Base-by-base conservation (phyloP, 2,329 filamentous ascomycete species). In the Ceratocystis destructans region DNA sequence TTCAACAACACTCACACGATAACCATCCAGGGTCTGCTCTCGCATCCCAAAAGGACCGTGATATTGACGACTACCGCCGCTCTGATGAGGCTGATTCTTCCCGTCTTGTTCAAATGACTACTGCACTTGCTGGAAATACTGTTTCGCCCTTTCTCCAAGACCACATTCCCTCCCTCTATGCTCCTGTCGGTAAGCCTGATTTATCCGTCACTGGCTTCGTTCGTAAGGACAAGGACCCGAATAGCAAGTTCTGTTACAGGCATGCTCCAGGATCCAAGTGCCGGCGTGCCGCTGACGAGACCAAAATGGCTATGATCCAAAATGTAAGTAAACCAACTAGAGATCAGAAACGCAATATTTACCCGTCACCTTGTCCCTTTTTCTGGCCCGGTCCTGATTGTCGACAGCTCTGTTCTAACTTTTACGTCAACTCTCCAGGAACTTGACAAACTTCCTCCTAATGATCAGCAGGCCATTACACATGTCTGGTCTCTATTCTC, bases 401-500 rank as follows among this genome's bases (percentile, higher is more conserved):
- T 12, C 48, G 3, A 3, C 12, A 41, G 12, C 48, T 28, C 55
- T 20, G 45, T 3, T 59, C 45, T 61, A 33, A 20, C 46, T 59
- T n/a, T 20, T 33, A 61, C 41, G 15, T 46, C 41, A 53, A 65
- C 55, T 65, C 55, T 55, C 33, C 66, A 92, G 87, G 88, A 94
- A 75, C 84, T 97, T 64, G 88, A 93, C 71, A 86, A 83, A 61
- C 82, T 96, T 44, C 87, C 91, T 4, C 83, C 88, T 69, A 86
- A 84, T 70, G 94, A 99, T 74, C 91, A 96, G 76, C 90, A 96
- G 76, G 92, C 89, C 73, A 96, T 99, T 72, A 90, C 92, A 44
- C 93, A 96, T 72, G 92, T 97, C 66, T 99, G 94, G 94, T 96
- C 93, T 0, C 81, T 97, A 61, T 99, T 99, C 79, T 97, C 93